Percentiles rank a stretch among this genome's conserved stretches.
Conservation (phyloP, 257 asterid genomes). For the Forsythia suspensa region DNA sequence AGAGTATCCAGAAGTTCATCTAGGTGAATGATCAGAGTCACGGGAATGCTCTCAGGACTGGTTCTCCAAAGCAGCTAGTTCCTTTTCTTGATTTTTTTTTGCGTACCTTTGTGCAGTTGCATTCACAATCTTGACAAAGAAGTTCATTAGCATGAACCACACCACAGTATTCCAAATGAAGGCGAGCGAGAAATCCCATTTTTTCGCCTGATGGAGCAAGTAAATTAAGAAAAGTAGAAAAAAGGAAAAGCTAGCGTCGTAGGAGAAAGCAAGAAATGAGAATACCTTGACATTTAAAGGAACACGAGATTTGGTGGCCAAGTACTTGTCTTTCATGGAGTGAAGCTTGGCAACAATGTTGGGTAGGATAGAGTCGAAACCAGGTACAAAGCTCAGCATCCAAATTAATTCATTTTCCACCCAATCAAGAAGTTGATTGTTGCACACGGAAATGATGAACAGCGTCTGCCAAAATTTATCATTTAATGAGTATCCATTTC, state of each 20-base stretch:
- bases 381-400: constrained; percentile 79
- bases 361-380: constrained; percentile 58
- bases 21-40: constrained; percentile 16
- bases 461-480: constrained; percentile 57
- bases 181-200: constrained; percentile 76
- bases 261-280: background rate
- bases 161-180: constrained; percentile 76
- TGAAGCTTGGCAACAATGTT: constrained; percentile 72
- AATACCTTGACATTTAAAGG: constrained; percentile 47
- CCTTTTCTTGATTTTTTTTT: constrained; percentile 65
- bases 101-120: constrained; percentile 65
- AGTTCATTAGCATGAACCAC: constrained; percentile 77
- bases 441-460: constrained; percentile 84
- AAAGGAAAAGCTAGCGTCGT: background rate
- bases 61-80: constrained; percentile 50
- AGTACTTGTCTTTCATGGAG: constrained; percentile 75
- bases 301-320: constrained; percentile 52
- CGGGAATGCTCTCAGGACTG: constrained; percentile 36
- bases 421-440: constrained; percentile 95
- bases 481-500: no score
- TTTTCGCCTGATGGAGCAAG: constrained; percentile 39
- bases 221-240: background rate
- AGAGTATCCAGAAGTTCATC: background rate
- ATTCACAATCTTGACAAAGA: constrained; percentile 69
- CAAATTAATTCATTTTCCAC: constrained; percentile 84